Conservation (phyloP, 2,329 filamentous ascomycete genomes). For the Colletotrichum shisoi region DNA sequence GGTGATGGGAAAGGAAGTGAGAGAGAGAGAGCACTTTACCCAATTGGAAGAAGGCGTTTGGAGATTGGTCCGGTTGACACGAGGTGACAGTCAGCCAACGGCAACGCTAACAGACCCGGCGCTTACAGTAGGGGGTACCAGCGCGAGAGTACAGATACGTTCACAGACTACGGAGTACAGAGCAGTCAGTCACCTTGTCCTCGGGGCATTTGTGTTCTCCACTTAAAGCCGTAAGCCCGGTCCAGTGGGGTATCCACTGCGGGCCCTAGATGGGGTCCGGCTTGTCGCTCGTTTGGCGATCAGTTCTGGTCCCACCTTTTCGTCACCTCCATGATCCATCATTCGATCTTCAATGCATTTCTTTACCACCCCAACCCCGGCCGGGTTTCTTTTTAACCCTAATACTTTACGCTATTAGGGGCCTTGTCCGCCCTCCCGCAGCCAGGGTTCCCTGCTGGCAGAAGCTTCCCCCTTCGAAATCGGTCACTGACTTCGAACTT, state of each 20-base stretch:
- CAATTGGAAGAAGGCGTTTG: conserved; percentile 26
- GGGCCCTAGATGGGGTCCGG: conserved; percentile 16
- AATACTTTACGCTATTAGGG: conserved; percentile 31
- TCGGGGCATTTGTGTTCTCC: conserved; percentile 8
- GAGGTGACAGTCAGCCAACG: conserved; percentile 15
- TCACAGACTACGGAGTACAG: conserved; percentile 10
- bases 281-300: conserved; percentile 16
- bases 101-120: conserved; percentile 14
- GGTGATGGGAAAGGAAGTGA: neutral
- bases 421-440: neutral
- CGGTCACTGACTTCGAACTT: conserved; percentile 20
- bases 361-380: conserved; percentile 6
- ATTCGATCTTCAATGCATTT: conserved; percentile 20
- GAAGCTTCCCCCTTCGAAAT: neutral
- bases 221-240: conserved; percentile 23
- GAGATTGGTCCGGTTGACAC: conserved; percentile 13
- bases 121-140: conserved; percentile 15
- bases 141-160: too few species aligned
- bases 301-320: conserved; percentile 8
- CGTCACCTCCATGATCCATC: neutral
- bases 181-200: neutral
- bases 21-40: neutral
- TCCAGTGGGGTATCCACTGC: neutral
- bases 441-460: conserved; percentile 21
- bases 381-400: conserved; percentile 13